Conservation (phyloP, 164 flowering plant species). For the Magnolia kwangsiensis region DNA sequence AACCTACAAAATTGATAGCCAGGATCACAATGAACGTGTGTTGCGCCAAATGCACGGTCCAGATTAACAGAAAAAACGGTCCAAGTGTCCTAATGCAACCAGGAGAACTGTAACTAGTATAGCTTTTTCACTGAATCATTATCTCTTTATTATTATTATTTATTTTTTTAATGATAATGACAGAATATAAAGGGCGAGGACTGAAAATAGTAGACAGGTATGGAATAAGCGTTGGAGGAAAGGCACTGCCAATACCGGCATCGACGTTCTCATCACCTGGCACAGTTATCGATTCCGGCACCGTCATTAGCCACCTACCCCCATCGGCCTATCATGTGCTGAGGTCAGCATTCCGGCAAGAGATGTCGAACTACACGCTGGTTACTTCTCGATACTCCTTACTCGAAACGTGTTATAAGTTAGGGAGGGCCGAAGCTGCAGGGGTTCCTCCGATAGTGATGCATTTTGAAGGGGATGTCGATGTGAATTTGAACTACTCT, state of each 20-base stretch:
- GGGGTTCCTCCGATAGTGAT: conserved; percentile 20
- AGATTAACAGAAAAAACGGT: no score
- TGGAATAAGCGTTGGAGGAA: conserved; percentile 24
- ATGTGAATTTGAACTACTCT: conserved; percentile 5
- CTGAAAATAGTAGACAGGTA: no score
- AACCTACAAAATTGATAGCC: conserved; percentile 22
- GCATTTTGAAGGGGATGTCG: conserved; percentile 10
- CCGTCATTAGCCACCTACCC: conserved; percentile 32
- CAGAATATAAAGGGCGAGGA: not conserved
- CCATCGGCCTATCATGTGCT: conserved; percentile 22
- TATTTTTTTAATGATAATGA: no score
- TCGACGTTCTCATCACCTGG: conserved; percentile 18
- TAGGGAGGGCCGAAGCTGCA: conserved; percentile 7
- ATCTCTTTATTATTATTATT: no score
- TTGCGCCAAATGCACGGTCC: no score
- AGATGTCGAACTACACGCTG: conserved; percentile 16
- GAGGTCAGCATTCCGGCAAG: conserved; percentile 9
- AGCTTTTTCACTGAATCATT: no score
- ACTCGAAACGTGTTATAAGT: conserved; percentile 24
- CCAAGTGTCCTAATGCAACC: not conserved
- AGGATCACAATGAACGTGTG: conserved; percentile 19
- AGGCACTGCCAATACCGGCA: conserved; percentile 5
- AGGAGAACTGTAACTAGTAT: no score
- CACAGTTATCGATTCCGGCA: conserved; percentile 36
- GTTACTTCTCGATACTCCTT: not conserved